Percentiles rank a stretch among this genome's conserved stretches.
Conservation (phyloP, 371 early-diverging fungal species). For the Capniomyces stellatus region DNA sequence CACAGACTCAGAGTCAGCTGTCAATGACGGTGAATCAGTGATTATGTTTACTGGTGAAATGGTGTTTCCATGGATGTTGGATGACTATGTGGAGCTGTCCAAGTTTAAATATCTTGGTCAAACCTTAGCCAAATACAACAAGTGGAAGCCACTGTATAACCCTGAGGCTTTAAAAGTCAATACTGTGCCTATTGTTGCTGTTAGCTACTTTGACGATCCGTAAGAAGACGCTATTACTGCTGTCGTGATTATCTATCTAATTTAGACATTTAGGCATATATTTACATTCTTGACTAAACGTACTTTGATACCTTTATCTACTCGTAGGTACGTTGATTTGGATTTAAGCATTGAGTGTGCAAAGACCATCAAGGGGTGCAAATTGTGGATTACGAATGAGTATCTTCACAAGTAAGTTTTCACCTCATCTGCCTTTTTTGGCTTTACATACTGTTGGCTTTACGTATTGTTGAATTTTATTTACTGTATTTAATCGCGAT, state of each 20-base stretch:
- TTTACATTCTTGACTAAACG: background rate
- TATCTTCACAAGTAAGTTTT: slow-evolving; percentile 37
- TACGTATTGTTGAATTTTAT: background rate
- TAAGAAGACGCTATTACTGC: slow-evolving; percentile 25
- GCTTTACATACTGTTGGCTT: background rate
- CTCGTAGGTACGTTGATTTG: slow-evolving; percentile 35
- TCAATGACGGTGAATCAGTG: slow-evolving; percentile 37
- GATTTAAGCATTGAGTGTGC: slow-evolving; percentile 42
- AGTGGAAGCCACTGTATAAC: slow-evolving; percentile 44
- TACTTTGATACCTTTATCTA: background rate
- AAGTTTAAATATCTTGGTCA: slow-evolving; percentile 39
- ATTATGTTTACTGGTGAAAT: slow-evolving; percentile 34
- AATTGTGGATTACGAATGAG: slow-evolving; percentile 54
- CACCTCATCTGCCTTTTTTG: background rate
- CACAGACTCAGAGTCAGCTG: slow-evolving; percentile 2
- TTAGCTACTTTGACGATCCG: slow-evolving; percentile 48
- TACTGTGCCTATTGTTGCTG: slow-evolving; percentile 41
- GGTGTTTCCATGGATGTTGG: slow-evolving; percentile 58
- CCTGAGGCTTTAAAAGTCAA: slow-evolving; percentile 27
- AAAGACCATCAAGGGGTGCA: slow-evolving; percentile 33
- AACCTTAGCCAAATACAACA: slow-evolving; percentile 33
- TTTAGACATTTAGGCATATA: background rate
- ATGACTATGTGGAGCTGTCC: slow-evolving; percentile 42
- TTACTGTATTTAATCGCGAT: background rate
- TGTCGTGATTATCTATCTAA: background rate